Conservation (phyloP, 768 basidiomycete species). For the Butyriboletus loyo region DNA sequence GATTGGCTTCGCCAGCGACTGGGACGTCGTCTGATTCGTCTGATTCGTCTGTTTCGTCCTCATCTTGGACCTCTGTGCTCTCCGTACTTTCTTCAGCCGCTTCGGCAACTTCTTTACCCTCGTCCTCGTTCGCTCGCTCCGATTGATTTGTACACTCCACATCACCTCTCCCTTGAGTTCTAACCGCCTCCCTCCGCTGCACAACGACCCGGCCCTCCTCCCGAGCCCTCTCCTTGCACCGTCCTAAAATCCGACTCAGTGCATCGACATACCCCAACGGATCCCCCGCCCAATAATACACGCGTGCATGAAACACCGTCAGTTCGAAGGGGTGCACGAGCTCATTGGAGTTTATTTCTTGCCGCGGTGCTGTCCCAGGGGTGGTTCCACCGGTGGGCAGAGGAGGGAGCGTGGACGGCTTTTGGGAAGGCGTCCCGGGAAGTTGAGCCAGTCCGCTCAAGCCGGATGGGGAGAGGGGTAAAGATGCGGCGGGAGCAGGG, state of each 20-base stretch:
- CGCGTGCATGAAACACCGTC: conserved; percentile 66
- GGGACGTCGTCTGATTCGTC: conserved; percentile 14
- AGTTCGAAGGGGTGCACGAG: conserved; percentile 45
- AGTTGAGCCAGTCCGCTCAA: conserved; percentile 18
- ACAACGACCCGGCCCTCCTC: conserved; percentile 21
- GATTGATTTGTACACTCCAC: not conserved
- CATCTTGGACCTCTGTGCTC: not conserved
- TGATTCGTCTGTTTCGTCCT: conserved; percentile 12
- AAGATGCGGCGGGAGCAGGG: conserved; percentile 4
- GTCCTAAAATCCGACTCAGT: conserved; percentile 56
- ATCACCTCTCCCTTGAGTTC: not conserved
- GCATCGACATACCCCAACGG: conserved; percentile 78
- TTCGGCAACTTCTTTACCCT: not conserved
- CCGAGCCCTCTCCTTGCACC: conserved; percentile 54
- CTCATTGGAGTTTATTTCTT: not conserved
- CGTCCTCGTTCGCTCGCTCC: not conserved
- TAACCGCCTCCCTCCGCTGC: conserved; percentile 4
- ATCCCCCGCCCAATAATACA: conserved; percentile 82
- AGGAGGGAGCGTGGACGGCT: conserved; percentile 5
- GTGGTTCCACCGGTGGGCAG: not conserved
- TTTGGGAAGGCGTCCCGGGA: conserved; percentile 24
- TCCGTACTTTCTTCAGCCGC: not conserved
- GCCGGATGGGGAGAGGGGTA: conserved; percentile 24
- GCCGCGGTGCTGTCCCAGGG: conserved; percentile 22
- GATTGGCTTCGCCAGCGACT: conserved; percentile 27